Evolutionary conservation across 1,284 basidiomycete species (phyloP), one percentile per base, ranked within the genome.

Genomic region (Fomes fomentarius): DNA sequence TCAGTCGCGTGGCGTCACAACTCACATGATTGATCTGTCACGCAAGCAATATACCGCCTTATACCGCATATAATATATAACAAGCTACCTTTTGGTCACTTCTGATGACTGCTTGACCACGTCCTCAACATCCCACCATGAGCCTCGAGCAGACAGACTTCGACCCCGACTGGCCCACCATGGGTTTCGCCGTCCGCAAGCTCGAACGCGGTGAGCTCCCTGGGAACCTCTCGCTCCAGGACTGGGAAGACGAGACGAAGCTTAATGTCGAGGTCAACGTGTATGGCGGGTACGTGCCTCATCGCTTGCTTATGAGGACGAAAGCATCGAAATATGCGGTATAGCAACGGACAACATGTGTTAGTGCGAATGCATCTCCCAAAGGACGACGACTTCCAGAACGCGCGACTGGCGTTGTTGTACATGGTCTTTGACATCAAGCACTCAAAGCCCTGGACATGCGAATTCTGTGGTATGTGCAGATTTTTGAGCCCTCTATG

Each of bases 361-460:
- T 12, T 35, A 2, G 42, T 52, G 3, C 57, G 57, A 10, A 49
- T 59, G 43, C 51, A 53, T 19, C 54, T 59, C 5, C 57, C 57
- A 4, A 52, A 50, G 39, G 50, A 50, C 33, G 43, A 51, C 15
- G 28, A 55, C 12, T 48, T 47, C 15, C 31, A 51, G 25, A 30
- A 34, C 26, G 47, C 49, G 9, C 50, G 48, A 12, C 10, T 47
- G 12, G 46, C 57, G 9, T 30, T 48, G 15, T 40, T 52, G 17
- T 39, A 31, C n/a, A 52, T 59, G 40, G 31, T 47, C 26, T 40
- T 46, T 17, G 50, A 52, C 35, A 34, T 56, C 21, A 59, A 56
- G 50, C 53, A 59, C 30, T 52, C 57, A 5, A 46, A 49, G n/a
- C 30, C 34, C 5, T 59, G 57, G 57, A 19, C 39, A 17, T 59